A percentile compares a stretch with the other conserved stretches of the same genome.
phyloP scores from a whole-genome alignment of 768 basidiomycete genomes.

The Collybia sp. region DNA sequence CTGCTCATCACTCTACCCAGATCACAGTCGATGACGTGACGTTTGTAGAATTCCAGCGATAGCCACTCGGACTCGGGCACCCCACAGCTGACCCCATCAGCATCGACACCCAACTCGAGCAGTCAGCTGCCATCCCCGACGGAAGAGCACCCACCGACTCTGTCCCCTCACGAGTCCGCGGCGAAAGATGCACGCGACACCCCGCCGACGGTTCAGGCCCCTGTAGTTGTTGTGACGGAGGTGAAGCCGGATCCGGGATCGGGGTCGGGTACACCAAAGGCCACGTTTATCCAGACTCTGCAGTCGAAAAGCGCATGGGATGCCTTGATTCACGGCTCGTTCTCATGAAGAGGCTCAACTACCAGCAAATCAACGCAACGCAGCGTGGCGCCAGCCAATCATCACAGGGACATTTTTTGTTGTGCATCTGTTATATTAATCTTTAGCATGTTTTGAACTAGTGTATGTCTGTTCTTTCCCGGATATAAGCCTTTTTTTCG shows the following conservation, averaged over 20 bases:
- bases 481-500: no score
- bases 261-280: constrained; percentile 28
- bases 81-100: constrained; percentile 1
- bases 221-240: constrained; percentile 6
- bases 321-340: constrained; percentile 62
- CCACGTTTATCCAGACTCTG: constrained; percentile 52
- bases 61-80: neutral
- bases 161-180: neutral
- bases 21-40: neutral
- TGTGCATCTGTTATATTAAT: neutral
- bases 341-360: constrained; percentile 37
- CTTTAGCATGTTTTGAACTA: no score
- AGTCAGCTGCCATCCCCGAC: neutral
- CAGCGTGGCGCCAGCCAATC: neutral
- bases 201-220: constrained; percentile 8
- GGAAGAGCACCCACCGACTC: neutral
- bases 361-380: neutral
- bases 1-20: neutral
- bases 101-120: constrained; percentile 1
- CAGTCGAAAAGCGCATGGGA: constrained; percentile 65
- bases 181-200: neutral
- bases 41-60: neutral
- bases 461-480: no score
- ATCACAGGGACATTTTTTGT: constrained; percentile 1
- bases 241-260: constrained; percentile 5